Percentiles rank a stretch among this genome's conserved stretches.
These are phyloP conservation scores for Globisporangium iwayamae DNA, from an alignment of 352 stramenopile species.

Conservation along the genomic window DNA sequence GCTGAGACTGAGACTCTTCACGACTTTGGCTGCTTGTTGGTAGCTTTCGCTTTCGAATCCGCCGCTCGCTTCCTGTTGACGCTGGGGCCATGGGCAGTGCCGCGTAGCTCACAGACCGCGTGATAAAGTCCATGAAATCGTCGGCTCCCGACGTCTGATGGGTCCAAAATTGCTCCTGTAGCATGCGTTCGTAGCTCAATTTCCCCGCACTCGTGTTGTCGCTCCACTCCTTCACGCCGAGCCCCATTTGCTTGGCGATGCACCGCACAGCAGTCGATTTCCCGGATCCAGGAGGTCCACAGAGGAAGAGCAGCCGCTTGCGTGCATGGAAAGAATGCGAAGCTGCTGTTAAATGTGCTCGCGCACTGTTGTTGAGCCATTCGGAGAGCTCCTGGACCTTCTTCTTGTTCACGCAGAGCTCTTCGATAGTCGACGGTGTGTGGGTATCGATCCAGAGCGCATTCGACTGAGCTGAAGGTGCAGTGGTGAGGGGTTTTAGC, in stretches of 20 bases:
- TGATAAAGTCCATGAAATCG: conserved; percentile 80
- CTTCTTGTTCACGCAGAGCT: conserved; percentile 82
- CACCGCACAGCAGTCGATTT: conserved; percentile 79
- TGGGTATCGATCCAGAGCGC: conserved; percentile 54
- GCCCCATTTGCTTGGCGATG: conserved; percentile 39
- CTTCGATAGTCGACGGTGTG: conserved; percentile 38
- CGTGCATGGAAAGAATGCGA: conserved; percentile 13
- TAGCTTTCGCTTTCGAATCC: conserved; percentile 11
- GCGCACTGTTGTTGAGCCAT: conserved; percentile 46
- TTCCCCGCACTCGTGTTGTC: conserved; percentile 60
- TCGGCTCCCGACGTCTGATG: conserved; percentile 50
- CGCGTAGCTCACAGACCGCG: conserved; percentile 65
- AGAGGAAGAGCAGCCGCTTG: conserved; percentile 77
- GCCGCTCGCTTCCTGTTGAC: conserved; percentile 9
- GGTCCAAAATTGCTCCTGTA: conserved; percentile 47
- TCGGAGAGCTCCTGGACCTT: conserved; percentile 70
- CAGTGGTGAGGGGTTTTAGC: not conserved
- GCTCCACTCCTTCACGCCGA: conserved; percentile 65
- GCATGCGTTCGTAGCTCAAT: conserved; percentile 47
- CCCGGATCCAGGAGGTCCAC: conserved; percentile 68
- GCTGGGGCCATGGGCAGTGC: conserved; percentile 31
- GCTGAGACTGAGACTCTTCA: not conserved
- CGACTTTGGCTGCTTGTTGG: conserved; percentile 15
- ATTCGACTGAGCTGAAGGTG: conserved; percentile 4
- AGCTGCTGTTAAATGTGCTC: conserved; percentile 1